Base-by-base conservation (phyloP, 139 green algal genomes). In the Chlamydomonas incerta region DNA sequence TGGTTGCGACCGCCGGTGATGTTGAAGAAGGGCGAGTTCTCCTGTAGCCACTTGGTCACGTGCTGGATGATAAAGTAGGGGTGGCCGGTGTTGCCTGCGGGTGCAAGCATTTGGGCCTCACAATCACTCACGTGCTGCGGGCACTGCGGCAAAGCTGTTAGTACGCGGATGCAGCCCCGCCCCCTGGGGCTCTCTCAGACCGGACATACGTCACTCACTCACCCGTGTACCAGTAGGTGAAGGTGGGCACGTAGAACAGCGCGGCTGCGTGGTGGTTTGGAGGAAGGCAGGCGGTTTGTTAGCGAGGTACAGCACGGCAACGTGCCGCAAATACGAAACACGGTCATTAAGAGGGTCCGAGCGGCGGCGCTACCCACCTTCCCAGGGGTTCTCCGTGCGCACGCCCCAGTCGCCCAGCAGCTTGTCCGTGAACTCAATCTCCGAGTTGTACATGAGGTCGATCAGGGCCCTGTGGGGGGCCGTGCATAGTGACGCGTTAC, bases 381-480 rank as follows among this genome's bases (percentile, higher is more conserved):
- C 79, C 79, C 79, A 85, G 31, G 79, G 80, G 80, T 85, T 85
- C 28, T 85, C 66, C 26, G 80, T 85, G 6, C 80, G 66, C 67
- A 85, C 80, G 50, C 20, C 24, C 80, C 80, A 85, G 63, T 83
- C 76, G 24, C 21, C 37, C 76, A 83, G 65, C 76, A 85, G 63
- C 65, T 60, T 8, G 8, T 85, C 79, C 17, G 47, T 85, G 33
- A 85, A 85, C 47, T 68, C 47, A 47, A 85, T 23, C 50, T 85
- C 79, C 17, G 79, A 66, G 14, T 55, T 67, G 66, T 85, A 85
- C 65, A 85, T 85, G n/a, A 75, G 13, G 79, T 85, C 79, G 55
- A 85, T 85, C 21, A 55, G n/a, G 21, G 79, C 28, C 79, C 79
- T 85, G 63, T 5, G 41, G 5, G 41, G n/a, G n/a, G n/a, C n/a